A percentile compares a stretch with the other conserved stretches of the same genome.
Evolutionary conservation across 345 rosid species (phyloP).

Genomic region (Populus deltoides): DNA sequence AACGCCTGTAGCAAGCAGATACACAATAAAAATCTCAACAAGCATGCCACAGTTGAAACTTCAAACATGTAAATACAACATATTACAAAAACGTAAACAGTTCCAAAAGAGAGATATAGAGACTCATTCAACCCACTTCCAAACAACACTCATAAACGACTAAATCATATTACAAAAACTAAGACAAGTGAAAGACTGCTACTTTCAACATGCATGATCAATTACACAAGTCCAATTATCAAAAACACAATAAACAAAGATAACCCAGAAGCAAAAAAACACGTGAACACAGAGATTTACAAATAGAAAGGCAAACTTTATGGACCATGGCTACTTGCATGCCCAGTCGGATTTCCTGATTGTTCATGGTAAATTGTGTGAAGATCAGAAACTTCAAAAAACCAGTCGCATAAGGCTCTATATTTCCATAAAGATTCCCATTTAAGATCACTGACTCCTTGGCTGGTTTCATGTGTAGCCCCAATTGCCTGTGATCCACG

Average conservation of each 20-base stretch:
- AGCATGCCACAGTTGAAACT: background rate
- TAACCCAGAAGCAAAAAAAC: background rate
- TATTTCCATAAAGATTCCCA: conserved; percentile 48
- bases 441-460: conserved; percentile 38
- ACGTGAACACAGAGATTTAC: background rate
- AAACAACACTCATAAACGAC: background rate
- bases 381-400: conserved; percentile 73
- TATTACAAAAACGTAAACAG: too few relatives aligned
- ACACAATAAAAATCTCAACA: background rate
- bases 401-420: conserved; percentile 73
- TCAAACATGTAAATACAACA: background rate
- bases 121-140: background rate
- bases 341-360: conserved; percentile 85
- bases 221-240: background rate
- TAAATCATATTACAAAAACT: background rate
- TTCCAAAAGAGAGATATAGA: background rate
- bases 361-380: conserved; percentile 84
- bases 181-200: background rate
- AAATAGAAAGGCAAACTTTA: background rate
- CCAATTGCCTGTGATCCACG: conserved; percentile 29
- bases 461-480: conserved; percentile 38
- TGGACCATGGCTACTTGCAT: conserved; percentile 43
- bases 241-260: background rate
- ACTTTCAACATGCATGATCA: background rate
- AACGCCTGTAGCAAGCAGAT: conserved; percentile 61